Conservation (phyloP, 371 early-diverging fungal species). For the Syncephalis plumigaleata region DNA sequence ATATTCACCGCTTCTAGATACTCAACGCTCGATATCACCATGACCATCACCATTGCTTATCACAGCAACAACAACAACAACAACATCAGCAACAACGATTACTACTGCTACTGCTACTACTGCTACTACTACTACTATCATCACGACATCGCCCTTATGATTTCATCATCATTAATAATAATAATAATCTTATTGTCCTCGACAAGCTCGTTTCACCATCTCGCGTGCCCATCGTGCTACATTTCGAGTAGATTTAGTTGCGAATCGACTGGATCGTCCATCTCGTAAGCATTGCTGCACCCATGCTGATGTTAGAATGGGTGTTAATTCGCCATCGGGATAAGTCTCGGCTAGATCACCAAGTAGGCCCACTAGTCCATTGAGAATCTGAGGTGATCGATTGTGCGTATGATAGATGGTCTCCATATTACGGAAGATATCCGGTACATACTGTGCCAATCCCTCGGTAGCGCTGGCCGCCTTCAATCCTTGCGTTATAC, state of each 20-base stretch:
- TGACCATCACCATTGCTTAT: no score
- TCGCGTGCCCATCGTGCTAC: constrained; percentile 66
- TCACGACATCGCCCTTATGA: no score
- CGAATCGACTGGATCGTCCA: constrained; percentile 45
- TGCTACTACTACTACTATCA: no score
- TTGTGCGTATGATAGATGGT: constrained; percentile 36
- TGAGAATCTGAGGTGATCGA: constrained; percentile 38
- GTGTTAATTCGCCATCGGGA: constrained; percentile 43
- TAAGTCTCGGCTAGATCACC: constrained; percentile 67
- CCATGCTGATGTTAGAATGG: constrained; percentile 41
- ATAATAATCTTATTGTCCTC: no score
- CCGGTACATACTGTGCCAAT: constrained; percentile 36
- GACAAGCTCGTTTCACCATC: constrained; percentile 7
- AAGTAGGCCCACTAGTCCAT: constrained; percentile 65
- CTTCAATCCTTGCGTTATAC: constrained; percentile 84
- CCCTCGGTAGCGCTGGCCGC: constrained; percentile 33
- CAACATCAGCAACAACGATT: no score
- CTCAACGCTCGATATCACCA: no score
- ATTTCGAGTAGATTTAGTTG: constrained; percentile 41
- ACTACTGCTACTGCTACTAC: no score
- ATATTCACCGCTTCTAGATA: no score
- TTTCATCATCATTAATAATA: no score
- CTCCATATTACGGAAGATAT: constrained; percentile 60
- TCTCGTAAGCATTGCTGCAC: constrained; percentile 44
- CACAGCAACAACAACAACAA: no score